phyloP scores from a whole-genome alignment of 78 protist genomes.

The Tieghemostelium lacteum region DNA sequence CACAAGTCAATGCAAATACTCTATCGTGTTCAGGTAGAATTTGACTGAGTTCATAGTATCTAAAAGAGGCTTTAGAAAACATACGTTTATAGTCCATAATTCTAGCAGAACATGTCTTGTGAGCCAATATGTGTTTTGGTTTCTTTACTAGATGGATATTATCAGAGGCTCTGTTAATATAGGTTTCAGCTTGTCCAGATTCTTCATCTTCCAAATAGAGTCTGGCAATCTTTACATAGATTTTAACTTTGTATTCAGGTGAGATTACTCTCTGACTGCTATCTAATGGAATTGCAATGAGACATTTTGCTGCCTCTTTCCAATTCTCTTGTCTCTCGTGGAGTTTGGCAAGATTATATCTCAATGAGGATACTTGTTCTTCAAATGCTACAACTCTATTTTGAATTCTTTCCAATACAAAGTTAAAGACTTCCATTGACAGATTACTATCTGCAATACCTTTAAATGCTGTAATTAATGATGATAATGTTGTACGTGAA shows the following conservation, averaged over 20 bases:
- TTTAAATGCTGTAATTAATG: conserved; percentile 15
- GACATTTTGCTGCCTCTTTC: conserved; percentile 83
- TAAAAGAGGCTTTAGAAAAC: conserved; percentile 79
- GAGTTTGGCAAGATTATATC: conserved; percentile 75
- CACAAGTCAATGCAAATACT: conserved; percentile 68
- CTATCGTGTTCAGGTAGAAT: conserved; percentile 74
- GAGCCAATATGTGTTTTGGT: conserved; percentile 46
- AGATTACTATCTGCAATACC: conserved; percentile 1
- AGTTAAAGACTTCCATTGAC: conserved; percentile 29
- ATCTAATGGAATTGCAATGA: conserved; percentile 89
- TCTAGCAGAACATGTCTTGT: conserved; percentile 82
- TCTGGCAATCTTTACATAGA: conserved; percentile 90
- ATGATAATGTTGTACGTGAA: conserved; percentile 78
- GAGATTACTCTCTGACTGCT: conserved; percentile 83
- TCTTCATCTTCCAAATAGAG: conserved; percentile 89
- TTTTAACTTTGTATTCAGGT: conserved; percentile 86
- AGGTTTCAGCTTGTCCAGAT: conserved; percentile 85
- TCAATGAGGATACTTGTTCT: conserved; percentile 84
- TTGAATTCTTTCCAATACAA: conserved; percentile 70
- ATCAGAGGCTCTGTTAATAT: conserved; percentile 87
- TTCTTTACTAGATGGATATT: conserved; percentile 65
- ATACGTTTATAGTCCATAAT: conserved; percentile 81
- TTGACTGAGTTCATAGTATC: conserved; percentile 82
- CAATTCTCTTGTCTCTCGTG: conserved; percentile 87
- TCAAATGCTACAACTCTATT: conserved; percentile 87